Percentiles rank a stretch among this genome's conserved stretches.
These are phyloP conservation scores for Pseudocercospora crystallina DNA, from an alignment of 2,329 filamentous ascomycete species.

Conservation along the genomic window DNA sequence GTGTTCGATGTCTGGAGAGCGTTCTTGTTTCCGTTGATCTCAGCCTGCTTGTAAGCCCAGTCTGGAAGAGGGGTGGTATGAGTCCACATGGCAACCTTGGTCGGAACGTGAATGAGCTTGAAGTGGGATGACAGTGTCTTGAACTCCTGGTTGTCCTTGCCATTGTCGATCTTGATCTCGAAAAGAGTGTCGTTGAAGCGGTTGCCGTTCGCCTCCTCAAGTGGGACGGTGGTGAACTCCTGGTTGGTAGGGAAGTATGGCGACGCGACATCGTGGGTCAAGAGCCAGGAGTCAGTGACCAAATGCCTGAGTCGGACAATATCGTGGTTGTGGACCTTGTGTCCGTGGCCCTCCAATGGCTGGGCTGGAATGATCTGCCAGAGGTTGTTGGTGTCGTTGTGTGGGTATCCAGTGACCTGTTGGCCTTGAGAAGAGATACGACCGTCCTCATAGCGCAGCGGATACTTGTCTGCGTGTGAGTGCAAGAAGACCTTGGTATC, in stretches of 20 bases:
- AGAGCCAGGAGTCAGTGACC: constrained; percentile 78
- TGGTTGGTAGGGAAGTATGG: constrained; percentile 97
- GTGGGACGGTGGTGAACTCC: constrained; percentile 83
- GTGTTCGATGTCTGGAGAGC: constrained; percentile 84
- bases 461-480: constrained; percentile 86
- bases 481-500: constrained; percentile 96
- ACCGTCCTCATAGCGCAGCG: constrained; percentile 93
- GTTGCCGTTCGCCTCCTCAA: constrained; percentile 69
- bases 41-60: constrained; percentile 95
- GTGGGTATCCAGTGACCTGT: constrained; percentile 96
- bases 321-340: constrained; percentile 77
- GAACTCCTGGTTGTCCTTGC: constrained; percentile 78
- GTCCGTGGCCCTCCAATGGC: constrained; percentile 56
- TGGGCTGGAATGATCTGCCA: constrained; percentile 84
- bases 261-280: constrained; percentile 96
- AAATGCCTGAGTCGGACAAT: constrained; percentile 82
- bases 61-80: constrained; percentile 93
- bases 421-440: constrained; percentile 95
- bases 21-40: constrained; percentile 99
- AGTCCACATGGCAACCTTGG: constrained; percentile 99
- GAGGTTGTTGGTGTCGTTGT: constrained; percentile 98
- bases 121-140: constrained; percentile 90
- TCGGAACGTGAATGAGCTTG: constrained; percentile 91
- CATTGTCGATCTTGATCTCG: constrained; percentile 84
- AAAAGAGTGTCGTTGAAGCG: constrained; percentile 89